These are phyloP conservation scores for Phaeotremella fagi DNA, from an alignment of 768 basidiomycete genomes.

Conservation along the genomic window DNA sequence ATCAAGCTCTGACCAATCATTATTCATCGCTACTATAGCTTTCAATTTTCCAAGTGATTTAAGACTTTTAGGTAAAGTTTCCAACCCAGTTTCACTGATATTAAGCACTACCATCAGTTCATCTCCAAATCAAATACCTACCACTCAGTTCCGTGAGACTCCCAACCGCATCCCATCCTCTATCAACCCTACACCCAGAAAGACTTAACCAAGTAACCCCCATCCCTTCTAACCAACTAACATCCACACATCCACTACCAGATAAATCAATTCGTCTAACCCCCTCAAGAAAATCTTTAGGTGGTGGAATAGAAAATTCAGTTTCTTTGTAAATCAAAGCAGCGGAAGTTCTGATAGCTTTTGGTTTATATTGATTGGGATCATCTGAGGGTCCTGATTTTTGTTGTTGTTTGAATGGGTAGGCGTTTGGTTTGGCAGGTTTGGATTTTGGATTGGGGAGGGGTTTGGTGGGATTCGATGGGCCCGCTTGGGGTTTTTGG, in stretches of 20 bases:
- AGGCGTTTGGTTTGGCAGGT: neutral
- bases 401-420: neutral
- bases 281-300: slow-evolving; percentile 12
- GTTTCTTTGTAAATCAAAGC: slow-evolving; percentile 31
- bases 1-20: slow-evolving; percentile 31
- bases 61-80: slow-evolving; percentile 15
- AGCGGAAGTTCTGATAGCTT: slow-evolving; percentile 33
- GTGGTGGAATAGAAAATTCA: slow-evolving; percentile 29
- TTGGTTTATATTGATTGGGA: slow-evolving; percentile 30
- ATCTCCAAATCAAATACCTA: slow-evolving; percentile 6
- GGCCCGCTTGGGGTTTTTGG: neutral
- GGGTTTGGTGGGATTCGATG: neutral
- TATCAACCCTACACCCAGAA: slow-evolving; percentile 25
- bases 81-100: slow-evolving; percentile 27
- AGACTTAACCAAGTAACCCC: slow-evolving; percentile 40
- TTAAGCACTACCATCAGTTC: slow-evolving; percentile 26
- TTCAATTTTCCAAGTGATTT: slow-evolving; percentile 23
- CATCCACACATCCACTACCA: slow-evolving; percentile 30
- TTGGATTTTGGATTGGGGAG: neutral
- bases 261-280: slow-evolving; percentile 29
- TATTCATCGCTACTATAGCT: slow-evolving; percentile 41
- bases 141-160: slow-evolving; percentile 30
- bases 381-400: slow-evolving; percentile 13
- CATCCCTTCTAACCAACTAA: slow-evolving; percentile 21
- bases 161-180: slow-evolving; percentile 37